Base-by-base conservation (phyloP, 192 early-diverging fungal species). In the Linnemannia schmuckeri region DNA sequence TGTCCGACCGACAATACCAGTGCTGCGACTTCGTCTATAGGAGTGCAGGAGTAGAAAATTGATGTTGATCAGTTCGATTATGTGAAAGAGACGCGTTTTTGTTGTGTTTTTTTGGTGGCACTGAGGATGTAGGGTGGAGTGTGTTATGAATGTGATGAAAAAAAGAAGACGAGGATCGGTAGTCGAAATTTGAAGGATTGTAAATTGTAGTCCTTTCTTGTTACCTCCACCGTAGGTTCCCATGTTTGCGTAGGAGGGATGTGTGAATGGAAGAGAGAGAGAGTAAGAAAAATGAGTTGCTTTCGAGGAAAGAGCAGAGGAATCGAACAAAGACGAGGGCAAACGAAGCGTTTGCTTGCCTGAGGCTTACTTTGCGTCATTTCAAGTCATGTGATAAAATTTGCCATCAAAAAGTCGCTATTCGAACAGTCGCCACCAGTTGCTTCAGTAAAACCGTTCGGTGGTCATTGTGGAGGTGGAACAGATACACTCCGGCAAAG, bases 1-100 rank as follows among this genome's bases (percentile, higher is more conserved):
- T 95, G 94, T 55, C 99, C 99, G 61, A 98, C 91, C 81, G 99
- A 98, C 78, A 99, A 85, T 46, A 99, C 97, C 27, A 99, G 82
- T 12, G 97, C 98, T 70, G 94, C 93, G 68, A 99, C 97, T 91
- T 99, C 97, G 91, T 99, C 97, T 93, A 83, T 68, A 6, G 38
- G 42, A 30, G 52, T 18, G 46, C 12, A 70, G 18, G 13, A n/a
- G 55, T 30, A 13, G 13, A 22, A 54, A 52, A 18, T 22, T 49
- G 41, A 44, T 15, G 12, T 38, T 63, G 40, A 57, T 80, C 66
- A 52, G 35, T 73, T 49, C 20, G 70, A 15, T 77, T 72, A 12
- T 47, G 61, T 27, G 17, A 52, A 52, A 66, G 27, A n/a, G 63
- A 44, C 40, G 41, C 75, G 75, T 46, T 77, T 66, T 66, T 27